These are phyloP conservation scores for Schwanniomyces polymorphus DNA, from an alignment of 805 yeast species.

Conservation along the genomic window DNA sequence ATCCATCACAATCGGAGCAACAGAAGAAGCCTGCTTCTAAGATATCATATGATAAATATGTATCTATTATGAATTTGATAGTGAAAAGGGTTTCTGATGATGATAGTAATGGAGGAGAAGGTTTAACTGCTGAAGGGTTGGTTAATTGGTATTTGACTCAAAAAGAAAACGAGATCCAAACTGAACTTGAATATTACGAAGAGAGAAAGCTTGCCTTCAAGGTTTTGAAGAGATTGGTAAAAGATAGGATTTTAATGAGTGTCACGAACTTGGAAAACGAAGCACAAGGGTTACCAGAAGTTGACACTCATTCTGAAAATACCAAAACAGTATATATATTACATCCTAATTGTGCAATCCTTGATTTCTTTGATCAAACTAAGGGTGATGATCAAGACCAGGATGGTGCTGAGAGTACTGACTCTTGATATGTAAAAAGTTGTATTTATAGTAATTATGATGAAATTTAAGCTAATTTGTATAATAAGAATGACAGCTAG, in stretches of 20 bases:
- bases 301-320: slow-evolving; percentile 17
- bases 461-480: neutral
- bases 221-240: slow-evolving; percentile 79
- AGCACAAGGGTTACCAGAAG: slow-evolving; percentile 18
- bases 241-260: slow-evolving; percentile 78
- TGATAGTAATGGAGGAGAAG: slow-evolving; percentile 52
- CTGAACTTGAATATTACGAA: slow-evolving; percentile 67
- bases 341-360: slow-evolving; percentile 83
- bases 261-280: slow-evolving; percentile 36
- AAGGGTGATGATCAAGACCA: slow-evolving; percentile 14
- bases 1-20: slow-evolving; percentile 5
- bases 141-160: slow-evolving; percentile 80
- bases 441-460: neutral
- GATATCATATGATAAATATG: slow-evolving; percentile 84
- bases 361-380: slow-evolving; percentile 58
- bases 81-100: slow-evolving; percentile 63
- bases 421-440: neutral
- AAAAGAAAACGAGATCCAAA: slow-evolving; percentile 66
- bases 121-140: slow-evolving; percentile 66
- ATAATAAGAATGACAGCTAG: neutral
- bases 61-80: slow-evolving; percentile 76
- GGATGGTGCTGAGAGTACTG: slow-evolving; percentile 1
- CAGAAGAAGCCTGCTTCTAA: slow-evolving; percentile 29
- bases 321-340: slow-evolving; percentile 38
- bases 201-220: slow-evolving; percentile 75